Conservation (phyloP, 73 alveolate species). For the Tetrahymena elliotti region DNA sequence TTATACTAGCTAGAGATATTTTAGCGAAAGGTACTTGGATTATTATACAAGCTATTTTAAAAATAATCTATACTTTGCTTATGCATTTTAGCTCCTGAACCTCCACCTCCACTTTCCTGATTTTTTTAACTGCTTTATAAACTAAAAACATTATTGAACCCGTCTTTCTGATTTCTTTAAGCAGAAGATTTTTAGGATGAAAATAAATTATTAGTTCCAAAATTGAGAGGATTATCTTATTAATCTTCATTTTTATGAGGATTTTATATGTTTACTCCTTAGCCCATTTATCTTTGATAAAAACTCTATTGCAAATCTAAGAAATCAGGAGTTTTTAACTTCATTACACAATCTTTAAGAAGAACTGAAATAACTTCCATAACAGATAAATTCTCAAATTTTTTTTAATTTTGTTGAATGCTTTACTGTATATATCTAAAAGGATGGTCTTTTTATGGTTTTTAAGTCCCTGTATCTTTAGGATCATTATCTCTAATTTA, state of each 20-base stretch:
- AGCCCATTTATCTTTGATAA: background rate
- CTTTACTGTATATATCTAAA: background rate
- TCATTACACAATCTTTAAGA: background rate
- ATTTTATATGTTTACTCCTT: background rate
- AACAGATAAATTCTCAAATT: background rate
- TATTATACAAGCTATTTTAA: background rate
- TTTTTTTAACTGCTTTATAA: background rate
- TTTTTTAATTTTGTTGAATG: background rate
- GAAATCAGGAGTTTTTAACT: background rate
- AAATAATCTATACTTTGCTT: background rate
- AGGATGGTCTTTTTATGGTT: background rate
- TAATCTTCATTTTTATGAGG: background rate
- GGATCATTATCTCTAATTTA: background rate
- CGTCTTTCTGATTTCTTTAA: background rate
- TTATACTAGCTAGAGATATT: background rate
- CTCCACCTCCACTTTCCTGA: background rate
- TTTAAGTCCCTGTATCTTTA: background rate
- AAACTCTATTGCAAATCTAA: background rate
- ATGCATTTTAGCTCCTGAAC: background rate
- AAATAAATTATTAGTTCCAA: background rate
- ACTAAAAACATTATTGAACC: background rate
- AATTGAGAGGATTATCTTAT: background rate
- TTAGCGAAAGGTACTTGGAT: background rate
- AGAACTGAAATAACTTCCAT: background rate
- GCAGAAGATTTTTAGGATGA: background rate